Evolutionary conservation across 2,329 filamentous ascomycete species (phyloP), one percentile per base, ranked within the genome.

Genomic region (Cladorrhinum sp.): DNA sequence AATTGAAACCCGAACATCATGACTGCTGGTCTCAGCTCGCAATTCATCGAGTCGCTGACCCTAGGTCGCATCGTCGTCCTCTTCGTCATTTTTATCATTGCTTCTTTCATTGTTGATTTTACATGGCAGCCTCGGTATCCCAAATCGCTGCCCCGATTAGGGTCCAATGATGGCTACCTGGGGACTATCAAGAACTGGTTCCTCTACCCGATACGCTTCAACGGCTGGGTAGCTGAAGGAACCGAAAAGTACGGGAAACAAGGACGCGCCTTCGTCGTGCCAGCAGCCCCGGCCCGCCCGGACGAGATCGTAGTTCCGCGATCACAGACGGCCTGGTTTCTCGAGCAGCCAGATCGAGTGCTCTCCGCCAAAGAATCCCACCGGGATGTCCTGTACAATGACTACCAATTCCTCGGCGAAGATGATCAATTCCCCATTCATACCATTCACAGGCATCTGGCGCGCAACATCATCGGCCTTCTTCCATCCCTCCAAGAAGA

Each of bases 391-490:
- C 66, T 78, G 0, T 72, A 75, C 57, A 68, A 69, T 22, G 66
- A 74, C 29, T 78, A 78, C 67, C 78, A 79, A 64, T 79, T 81
- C 59, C 71, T 80, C 22, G 72, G 74, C n/a, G 65, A 71, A n/a
- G 68, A 70, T 24, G 73, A 76, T 38, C 66, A 69, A 10, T 79
- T 79, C 59, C 75, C 76, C 22, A 74, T 72, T 20, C 72, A 73
- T 16, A 76, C 78, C 6, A 67, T 80, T 18, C 78, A 80, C 66
- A 78, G 75, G 63, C 75, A 75, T 55, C 71, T 81, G 5, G 72
- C 76, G 1, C 76, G 78, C 3, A 72, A 79, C 61, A 64, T 80
- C 2, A 67, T 72, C 1, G 63, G 60, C 1, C 66, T 79, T 0
- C 71, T 80, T 27, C 74, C 78, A 1, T 70, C 67, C n/a, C 67